Evolutionary conservation across 805 yeast genomes (phyloP).

Genomic region (Yarrowia sp.): DNA sequence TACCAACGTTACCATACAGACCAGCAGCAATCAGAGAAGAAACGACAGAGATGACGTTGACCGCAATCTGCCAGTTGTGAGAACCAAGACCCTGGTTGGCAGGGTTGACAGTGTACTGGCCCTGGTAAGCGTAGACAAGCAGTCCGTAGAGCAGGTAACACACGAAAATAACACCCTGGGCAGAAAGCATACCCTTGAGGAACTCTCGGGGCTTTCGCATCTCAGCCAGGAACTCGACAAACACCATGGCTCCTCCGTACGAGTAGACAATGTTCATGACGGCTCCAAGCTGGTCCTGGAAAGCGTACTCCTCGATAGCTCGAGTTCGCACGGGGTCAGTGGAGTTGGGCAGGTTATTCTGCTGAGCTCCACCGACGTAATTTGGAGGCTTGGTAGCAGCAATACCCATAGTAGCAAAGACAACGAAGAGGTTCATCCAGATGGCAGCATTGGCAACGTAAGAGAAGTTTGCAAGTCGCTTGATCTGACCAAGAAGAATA

Average conservation of each 20-base stretch:
- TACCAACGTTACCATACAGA: slow-evolving; percentile 46
- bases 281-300: slow-evolving; percentile 26
- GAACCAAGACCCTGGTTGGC: slow-evolving; percentile 43
- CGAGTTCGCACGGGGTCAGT: slow-evolving; percentile 26
- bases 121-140: slow-evolving; percentile 44
- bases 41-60: slow-evolving; percentile 40
- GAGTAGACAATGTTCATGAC: slow-evolving; percentile 47
- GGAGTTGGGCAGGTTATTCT: slow-evolving; percentile 18
- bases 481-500: slow-evolving; percentile 43
- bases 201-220: slow-evolving; percentile 48
- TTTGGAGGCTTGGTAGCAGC: slow-evolving; percentile 40
- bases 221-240: slow-evolving; percentile 47
- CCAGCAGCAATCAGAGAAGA: slow-evolving; percentile 45
- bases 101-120: slow-evolving; percentile 40
- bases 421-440: slow-evolving; percentile 45
- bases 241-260: slow-evolving; percentile 49
- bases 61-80: slow-evolving; percentile 38
- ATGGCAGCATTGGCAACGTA: slow-evolving; percentile 44
- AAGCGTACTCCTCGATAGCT: slow-evolving; percentile 20
- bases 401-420: slow-evolving; percentile 45
- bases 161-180: slow-evolving; percentile 43
- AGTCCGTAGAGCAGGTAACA: slow-evolving; percentile 44
- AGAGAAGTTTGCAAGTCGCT: slow-evolving; percentile 41
- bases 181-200: slow-evolving; percentile 46
- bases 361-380: slow-evolving; percentile 31